A percentile compares a stretch with the other conserved stretches of the same genome.
phyloP scores from a whole-genome alignment of 148 eudicot species.

The Cornus kousa region DNA sequence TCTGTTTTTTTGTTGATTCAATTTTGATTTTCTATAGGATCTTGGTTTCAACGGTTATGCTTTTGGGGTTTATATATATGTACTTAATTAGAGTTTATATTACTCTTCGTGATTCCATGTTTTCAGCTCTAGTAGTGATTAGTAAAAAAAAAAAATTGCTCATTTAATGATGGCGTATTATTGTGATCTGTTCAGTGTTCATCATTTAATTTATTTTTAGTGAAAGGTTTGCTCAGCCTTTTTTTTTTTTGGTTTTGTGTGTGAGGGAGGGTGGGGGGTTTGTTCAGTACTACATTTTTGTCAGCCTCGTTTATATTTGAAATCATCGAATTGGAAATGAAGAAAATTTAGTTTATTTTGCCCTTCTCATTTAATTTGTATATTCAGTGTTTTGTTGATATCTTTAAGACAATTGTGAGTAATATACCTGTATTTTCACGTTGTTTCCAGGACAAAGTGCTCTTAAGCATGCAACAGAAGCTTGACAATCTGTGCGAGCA shows the following conservation, averaged over 20 bases:
- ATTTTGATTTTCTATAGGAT: no score
- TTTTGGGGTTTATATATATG: not conserved
- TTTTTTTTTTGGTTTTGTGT: no score
- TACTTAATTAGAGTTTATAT: no score
- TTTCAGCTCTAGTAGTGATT: not conserved
- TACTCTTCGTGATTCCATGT: not conserved
- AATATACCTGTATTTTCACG: not conserved
- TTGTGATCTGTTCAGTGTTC: not conserved
- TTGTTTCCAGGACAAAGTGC: constrained; percentile 63
- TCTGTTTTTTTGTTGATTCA: not conserved
- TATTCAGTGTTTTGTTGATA: not conserved
- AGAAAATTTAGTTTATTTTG: not conserved
- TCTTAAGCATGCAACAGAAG: constrained; percentile 80
- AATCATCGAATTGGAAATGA: not conserved
- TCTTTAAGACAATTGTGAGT: not conserved
- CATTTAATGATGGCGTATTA: not conserved
- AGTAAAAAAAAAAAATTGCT: not conserved
- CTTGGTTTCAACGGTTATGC: not conserved
- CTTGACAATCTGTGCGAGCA: constrained; percentile 76
- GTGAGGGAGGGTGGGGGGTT: no score
- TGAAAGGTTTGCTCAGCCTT: not conserved
- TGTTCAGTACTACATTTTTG: no score
- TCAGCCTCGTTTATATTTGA: no score
- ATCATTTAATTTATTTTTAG: no score
- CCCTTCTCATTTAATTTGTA: not conserved